Evolutionary conservation across 1,284 basidiomycete species (phyloP), one percentile per base, ranked within the genome.

Genomic region (Mycena sp.): DNA sequence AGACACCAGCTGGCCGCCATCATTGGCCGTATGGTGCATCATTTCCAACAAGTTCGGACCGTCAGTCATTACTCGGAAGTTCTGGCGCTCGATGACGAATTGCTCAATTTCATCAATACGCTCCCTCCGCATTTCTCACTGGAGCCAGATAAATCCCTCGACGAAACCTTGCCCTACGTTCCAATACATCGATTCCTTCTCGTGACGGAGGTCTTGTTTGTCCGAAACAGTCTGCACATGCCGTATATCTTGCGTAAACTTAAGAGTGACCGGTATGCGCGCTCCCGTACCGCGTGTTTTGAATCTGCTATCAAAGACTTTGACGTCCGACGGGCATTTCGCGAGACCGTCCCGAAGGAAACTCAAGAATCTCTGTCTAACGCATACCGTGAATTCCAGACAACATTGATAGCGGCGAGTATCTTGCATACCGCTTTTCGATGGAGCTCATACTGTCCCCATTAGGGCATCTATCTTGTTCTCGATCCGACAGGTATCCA

Each of bases 21-120:
- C 64, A 96, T 96, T 66, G 96, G 96, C 26, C 88, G 90, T 44
- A 95, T 98, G 71, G 95, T 95, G 48, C 95, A 97, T 72, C 94
- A 97, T 76, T 98, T 96, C 78, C 96, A 98, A 76, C 93, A 95
- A 78, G 89, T 97, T 21, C 86, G 90, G 58, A 87, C 89, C 54
- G 86, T 85, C 53, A 91, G 90, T 53, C 92, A 94, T 71, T 98
- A 98, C 74, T 86, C 89, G 14, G 95, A 98, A 71, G 94, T 96
- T 38, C 77, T 93, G 43, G 80, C 84, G 1, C 83, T 98, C 50
- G 96, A 98, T 72, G 92, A 94, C 41, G 94, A 98, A 67, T 79
- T 98, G 17, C 82, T 94, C 60, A 87, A 85, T 69, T 96, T 95
- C 74, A 87, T 93, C 63, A 81, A 85, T 48, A 80, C 81, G 58